Conservation (phyloP, 768 basidiomycete species). For the Leccinum ochraceum region DNA sequence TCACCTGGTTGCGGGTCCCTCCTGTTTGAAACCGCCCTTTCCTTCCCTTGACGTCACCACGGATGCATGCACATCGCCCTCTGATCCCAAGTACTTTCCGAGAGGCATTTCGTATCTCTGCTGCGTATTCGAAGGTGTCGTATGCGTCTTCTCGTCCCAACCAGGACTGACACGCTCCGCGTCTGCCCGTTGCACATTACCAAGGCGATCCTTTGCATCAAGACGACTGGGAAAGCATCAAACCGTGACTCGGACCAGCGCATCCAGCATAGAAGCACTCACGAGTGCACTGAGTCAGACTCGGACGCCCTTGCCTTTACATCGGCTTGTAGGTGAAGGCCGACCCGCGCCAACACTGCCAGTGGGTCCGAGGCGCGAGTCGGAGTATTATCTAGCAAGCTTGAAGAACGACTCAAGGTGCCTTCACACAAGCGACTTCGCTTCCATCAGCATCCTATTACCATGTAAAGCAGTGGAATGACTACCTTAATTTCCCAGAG, state of each 20-base stretch:
- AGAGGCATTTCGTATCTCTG: slow-evolving; percentile 22
- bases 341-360: background rate
- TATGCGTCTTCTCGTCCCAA: slow-evolving; percentile 5
- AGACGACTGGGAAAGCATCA: slow-evolving; percentile 3
- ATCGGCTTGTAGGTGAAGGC: background rate
- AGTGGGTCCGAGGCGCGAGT: background rate
- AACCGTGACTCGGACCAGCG: background rate
- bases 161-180: background rate
- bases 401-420: background rate
- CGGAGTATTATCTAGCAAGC: background rate
- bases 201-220: background rate
- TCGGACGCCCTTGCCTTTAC: background rate
- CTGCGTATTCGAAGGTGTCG: background rate
- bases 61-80: background rate
- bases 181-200: background rate
- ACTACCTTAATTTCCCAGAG: slow-evolving; percentile 2
- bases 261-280: background rate
- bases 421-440: background rate
- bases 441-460: slow-evolving; percentile 4
- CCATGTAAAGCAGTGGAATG: background rate
- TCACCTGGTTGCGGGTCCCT: slow-evolving; percentile 5
- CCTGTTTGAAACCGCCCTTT: background rate
- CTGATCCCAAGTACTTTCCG: slow-evolving; percentile 8
- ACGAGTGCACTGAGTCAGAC: slow-evolving; percentile 4
- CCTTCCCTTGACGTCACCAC: background rate